phyloP scores from a whole-genome alignment of 73 alveolate genomes.

The Uronychia setigera region DNA sequence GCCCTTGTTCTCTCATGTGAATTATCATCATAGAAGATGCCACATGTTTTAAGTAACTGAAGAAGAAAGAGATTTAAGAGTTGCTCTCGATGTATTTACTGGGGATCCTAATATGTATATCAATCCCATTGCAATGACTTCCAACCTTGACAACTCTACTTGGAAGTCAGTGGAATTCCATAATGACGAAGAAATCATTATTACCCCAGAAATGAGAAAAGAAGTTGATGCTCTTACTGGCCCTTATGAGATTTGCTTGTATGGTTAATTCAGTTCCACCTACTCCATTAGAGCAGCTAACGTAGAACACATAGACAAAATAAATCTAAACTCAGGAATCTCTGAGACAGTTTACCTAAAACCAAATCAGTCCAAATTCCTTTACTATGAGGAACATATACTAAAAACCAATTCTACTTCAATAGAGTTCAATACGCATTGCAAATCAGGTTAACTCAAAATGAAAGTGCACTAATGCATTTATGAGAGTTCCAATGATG shows the following conservation, averaged over 20 bases:
- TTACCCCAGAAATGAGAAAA: constrained; percentile 18
- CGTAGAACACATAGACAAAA: constrained; percentile 5
- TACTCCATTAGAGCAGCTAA: constrained; percentile 29
- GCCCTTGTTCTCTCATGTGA: not conserved
- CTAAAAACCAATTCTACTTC: too few species aligned
- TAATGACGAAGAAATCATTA: constrained; percentile 29
- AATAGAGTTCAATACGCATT: too few species aligned
- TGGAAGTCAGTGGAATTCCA: constrained; percentile 37
- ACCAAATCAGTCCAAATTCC: constrained; percentile 10
- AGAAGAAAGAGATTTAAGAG: not conserved
- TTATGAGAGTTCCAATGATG: too few species aligned
- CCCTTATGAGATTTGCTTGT: constrained; percentile 32
- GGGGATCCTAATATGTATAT: not conserved
- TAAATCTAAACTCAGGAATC: constrained; percentile 16
- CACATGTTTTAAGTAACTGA: not conserved
- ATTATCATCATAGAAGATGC: not conserved
- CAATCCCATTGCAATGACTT: not conserved
- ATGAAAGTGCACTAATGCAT: too few species aligned
- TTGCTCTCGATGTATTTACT: not conserved
- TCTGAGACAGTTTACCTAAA: constrained; percentile 39
- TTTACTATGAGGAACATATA: constrained; percentile 14
- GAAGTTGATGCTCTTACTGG: constrained; percentile 16
- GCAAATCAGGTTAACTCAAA: too few species aligned
- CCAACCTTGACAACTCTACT: constrained; percentile 3
- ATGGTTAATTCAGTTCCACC: constrained; percentile 21